Evolutionary conservation across 176 grass and related monocot species (phyloP).

Genomic region (Typha latifolia): DNA sequence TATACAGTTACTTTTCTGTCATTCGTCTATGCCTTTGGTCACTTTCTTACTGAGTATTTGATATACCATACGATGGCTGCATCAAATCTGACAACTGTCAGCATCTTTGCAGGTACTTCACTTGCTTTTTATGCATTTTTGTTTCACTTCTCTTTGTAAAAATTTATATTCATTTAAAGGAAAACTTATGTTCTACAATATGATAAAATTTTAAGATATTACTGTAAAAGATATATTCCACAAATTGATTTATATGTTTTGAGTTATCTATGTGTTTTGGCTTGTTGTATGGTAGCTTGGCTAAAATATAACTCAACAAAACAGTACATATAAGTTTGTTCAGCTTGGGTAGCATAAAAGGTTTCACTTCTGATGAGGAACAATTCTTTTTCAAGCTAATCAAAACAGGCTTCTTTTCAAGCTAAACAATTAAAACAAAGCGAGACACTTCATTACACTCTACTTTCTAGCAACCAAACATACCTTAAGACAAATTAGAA

Average conservation of each 20-base stretch:
- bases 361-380: not conserved
- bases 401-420: too few relatives aligned
- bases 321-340: not conserved
- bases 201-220: not conserved
- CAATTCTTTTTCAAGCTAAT: too few relatives aligned
- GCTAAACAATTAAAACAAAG: too few relatives aligned
- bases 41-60: conserved; percentile 80
- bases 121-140: not conserved
- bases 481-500: too few relatives aligned
- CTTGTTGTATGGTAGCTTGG: not conserved
- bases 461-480: too few relatives aligned
- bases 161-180: not conserved
- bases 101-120: conserved; percentile 74
- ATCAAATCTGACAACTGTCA: conserved; percentile 71
- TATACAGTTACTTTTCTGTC: conserved; percentile 72
- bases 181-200: not conserved
- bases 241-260: not conserved
- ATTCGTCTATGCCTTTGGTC: conserved; percentile 70
- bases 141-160: not conserved
- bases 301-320: not conserved
- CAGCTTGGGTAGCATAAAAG: too few relatives aligned
- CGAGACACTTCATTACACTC: too few relatives aligned
- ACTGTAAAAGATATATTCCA: not conserved
- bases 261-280: not conserved
- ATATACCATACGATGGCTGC: conserved; percentile 72